Percentiles rank a stretch among this genome's conserved stretches.
Conservation (phyloP, 805 yeast species). For the Suhomyces faveliae region DNA sequence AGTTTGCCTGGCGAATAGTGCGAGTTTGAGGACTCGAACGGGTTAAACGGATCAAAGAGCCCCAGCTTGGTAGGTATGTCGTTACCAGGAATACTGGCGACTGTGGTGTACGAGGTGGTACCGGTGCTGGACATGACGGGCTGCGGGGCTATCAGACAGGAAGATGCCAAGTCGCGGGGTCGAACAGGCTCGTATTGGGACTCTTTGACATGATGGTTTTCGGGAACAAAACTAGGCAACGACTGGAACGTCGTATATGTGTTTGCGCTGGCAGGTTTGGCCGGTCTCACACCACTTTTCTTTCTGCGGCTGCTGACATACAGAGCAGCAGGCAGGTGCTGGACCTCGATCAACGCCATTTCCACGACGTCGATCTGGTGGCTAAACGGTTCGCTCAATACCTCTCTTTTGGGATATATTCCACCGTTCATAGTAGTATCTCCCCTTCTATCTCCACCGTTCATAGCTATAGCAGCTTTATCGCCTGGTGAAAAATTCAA, state of each 20-base stretch:
- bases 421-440: background rate
- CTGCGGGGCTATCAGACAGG: background rate
- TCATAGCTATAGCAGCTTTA: too few relatives aligned
- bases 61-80: background rate
- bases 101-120: slow-evolving; percentile 9
- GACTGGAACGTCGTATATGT: background rate
- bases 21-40: slow-evolving; percentile 13
- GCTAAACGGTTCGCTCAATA: slow-evolving; percentile 32
- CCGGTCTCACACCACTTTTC: background rate
- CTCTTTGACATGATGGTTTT: background rate
- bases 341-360: slow-evolving; percentile 31
- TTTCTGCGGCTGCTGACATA: slow-evolving; percentile 7
- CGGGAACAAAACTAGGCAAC: background rate
- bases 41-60: slow-evolving; percentile 30
- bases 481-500: too few relatives aligned
- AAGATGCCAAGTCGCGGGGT: background rate
- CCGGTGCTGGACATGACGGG: background rate
- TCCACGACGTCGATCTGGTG: slow-evolving; percentile 34
- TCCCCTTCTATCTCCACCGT: too few relatives aligned
- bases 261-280: background rate
- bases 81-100: slow-evolving; percentile 4
- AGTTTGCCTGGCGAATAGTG: background rate
- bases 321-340: slow-evolving; percentile 28
- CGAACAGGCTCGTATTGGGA: background rate
- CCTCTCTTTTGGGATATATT: slow-evolving; percentile 22